Conservation (phyloP, 2,329 filamentous ascomycete genomes). For the Nemania diffusa region DNA sequence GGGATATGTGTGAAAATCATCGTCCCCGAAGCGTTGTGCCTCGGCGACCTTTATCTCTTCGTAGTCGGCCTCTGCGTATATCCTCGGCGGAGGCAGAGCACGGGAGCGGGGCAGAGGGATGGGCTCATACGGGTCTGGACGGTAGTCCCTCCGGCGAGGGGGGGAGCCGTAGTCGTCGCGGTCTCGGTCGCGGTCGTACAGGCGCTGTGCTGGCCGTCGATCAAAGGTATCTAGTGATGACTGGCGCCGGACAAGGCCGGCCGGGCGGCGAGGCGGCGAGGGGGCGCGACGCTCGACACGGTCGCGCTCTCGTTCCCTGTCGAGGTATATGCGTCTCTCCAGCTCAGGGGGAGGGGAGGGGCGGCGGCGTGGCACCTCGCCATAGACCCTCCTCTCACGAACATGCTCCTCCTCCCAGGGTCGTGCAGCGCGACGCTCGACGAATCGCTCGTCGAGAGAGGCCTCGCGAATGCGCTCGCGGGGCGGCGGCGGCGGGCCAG, state of each 20-base stretch:
- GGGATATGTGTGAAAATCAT: conserved; percentile 73
- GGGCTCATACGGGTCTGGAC: conserved; percentile 64
- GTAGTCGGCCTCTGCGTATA: conserved; percentile 66
- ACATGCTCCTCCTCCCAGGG: conserved; percentile 59
- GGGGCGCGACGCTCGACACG: conserved; percentile 58
- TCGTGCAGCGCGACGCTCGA: conserved; percentile 55
- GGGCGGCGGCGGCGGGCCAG: conserved; percentile 50
- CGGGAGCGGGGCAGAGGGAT: conserved; percentile 75
- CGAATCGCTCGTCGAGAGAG: conserved; percentile 60
- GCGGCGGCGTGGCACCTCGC: conserved; percentile 59
- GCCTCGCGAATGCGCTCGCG: conserved; percentile 35
- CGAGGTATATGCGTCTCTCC: conserved; percentile 65
- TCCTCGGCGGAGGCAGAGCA: conserved; percentile 68
- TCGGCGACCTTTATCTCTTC: conserved; percentile 77
- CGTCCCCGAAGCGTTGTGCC: conserved; percentile 75
- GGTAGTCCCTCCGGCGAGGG: conserved; percentile 66
- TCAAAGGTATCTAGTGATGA: conserved; percentile 93
- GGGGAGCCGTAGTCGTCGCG: conserved; percentile 65
- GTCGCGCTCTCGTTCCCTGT: conserved; percentile 65
- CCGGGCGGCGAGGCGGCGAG: conserved; percentile 69
- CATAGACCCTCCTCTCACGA: conserved; percentile 65
- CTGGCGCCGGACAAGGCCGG: conserved; percentile 76
- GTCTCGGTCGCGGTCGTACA: conserved; percentile 64
- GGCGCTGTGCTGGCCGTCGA: conserved; percentile 68
- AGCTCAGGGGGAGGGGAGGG: conserved; percentile 57